A percentile compares a stretch with the other conserved stretches of the same genome.
Evolutionary conservation across 345 rosid species (phyloP).

Genomic region (Syzygium aqueum): DNA sequence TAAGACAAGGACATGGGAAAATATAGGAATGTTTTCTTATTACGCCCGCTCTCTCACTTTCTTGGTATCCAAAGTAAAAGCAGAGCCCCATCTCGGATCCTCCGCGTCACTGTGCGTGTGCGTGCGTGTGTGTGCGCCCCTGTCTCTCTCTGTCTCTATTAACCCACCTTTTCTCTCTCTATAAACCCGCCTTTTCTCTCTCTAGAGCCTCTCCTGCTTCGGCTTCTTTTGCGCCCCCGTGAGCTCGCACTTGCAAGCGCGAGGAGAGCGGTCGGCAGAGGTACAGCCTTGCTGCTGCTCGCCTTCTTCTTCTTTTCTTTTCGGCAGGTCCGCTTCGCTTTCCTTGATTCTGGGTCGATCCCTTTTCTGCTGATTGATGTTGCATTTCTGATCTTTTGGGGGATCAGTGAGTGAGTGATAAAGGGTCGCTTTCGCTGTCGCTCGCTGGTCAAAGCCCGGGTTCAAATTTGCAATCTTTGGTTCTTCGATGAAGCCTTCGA

Average conservation of each 20-base stretch:
- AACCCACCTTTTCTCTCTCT: background rate
- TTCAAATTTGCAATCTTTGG: background rate
- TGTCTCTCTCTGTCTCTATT: too few relatives aligned
- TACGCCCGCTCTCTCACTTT: background rate
- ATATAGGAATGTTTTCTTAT: background rate
- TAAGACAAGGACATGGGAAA: background rate
- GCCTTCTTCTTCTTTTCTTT: background rate
- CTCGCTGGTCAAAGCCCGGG: background rate
- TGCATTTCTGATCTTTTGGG: background rate
- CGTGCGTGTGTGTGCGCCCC: background rate
- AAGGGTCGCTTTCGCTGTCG: background rate
- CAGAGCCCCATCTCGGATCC: background rate
- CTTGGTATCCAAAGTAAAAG: background rate
- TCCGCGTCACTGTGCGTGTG: background rate
- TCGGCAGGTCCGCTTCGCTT: background rate
- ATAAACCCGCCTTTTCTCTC: background rate
- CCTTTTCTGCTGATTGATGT: background rate
- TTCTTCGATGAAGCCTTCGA: constrained; percentile 61
- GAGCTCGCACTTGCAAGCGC: background rate
- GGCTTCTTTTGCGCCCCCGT: background rate
- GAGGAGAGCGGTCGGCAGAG: background rate
- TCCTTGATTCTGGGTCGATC: background rate
- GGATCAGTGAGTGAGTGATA: background rate
- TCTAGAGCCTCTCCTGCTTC: background rate
- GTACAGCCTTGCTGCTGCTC: background rate